Conservation (phyloP, 164 flowering plant species). For the Sedum album region DNA sequence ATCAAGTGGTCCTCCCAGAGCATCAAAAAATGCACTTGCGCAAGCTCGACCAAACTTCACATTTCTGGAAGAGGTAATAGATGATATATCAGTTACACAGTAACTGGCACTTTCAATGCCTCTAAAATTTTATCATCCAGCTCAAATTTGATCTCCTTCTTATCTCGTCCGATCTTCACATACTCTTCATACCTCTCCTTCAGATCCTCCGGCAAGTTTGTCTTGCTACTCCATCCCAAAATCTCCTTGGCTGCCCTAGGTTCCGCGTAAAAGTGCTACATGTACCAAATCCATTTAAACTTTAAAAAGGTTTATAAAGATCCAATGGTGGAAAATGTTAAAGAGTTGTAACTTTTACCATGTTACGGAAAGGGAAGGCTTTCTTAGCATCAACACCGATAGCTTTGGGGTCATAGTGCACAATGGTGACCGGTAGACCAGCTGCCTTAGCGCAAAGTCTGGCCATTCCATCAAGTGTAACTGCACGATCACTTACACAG, state of each 20-base stretch:
- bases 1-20: too few relatives aligned
- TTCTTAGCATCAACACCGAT: slow-evolving; percentile 83
- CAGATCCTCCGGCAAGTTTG: slow-evolving; percentile 79
- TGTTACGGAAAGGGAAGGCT: slow-evolving; percentile 92
- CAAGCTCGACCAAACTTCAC: background rate
- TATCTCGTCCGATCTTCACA: slow-evolving; percentile 86
- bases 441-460: slow-evolving; percentile 91
- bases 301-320: background rate
- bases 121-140: slow-evolving; percentile 82
- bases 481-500: slow-evolving; percentile 91
- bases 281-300: background rate
- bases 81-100: slow-evolving; percentile 4
- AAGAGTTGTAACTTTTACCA: slow-evolving; percentile 32
- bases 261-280: slow-evolving; percentile 97
- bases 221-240: slow-evolving; percentile 61
- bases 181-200: slow-evolving; percentile 87
- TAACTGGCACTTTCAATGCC: slow-evolving; percentile 65
- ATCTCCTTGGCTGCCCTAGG: slow-evolving; percentile 94
- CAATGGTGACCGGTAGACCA: slow-evolving; percentile 53
- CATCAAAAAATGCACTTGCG: background rate
- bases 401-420: slow-evolving; percentile 89
- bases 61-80: too few relatives aligned
- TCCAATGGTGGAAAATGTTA: background rate
- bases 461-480: slow-evolving; percentile 90
- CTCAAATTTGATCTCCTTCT: slow-evolving; percentile 70